Base-by-base conservation (phyloP, 2,329 filamentous ascomycete species). In the Aspergillus glaucus region DNA sequence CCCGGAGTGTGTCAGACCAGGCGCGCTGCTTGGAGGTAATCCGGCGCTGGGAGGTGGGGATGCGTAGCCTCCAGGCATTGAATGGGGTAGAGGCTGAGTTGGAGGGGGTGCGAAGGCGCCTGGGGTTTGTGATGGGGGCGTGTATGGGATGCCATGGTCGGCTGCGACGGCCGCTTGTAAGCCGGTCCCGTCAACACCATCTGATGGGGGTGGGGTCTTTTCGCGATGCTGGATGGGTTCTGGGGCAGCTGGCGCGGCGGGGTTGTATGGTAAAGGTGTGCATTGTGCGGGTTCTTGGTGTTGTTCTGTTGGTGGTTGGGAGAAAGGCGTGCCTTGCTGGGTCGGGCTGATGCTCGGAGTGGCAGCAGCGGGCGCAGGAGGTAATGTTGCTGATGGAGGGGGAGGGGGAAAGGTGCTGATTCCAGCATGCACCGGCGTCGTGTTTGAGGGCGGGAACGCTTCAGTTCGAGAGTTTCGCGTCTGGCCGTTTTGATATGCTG, bases 191-290 rank as follows among this genome's bases (percentile, higher is more conserved):
- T 63, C 66, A 14, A 66, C 73, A 34, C 73, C 79, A 62, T 84
- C 81, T 22, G 71, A 67, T 10, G 82, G 82, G 6, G 82, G 82
- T 2, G 82, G 82, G 3, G 82, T 85, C 68, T 84, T 83, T 63
- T 85, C 81, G n/a, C 82, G 76, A 57, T 82, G 77, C 39, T 77
- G 73, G 46, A 85, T 82, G 2, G 79, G 80, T 59, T 85, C 82
- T 6, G 82, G 82, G 0, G 80, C 81, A n/a, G 80, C 73, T 19
- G 82, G 82, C 4, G 82, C 81, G 8, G 82, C 81, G 14, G 82
- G 82, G 55, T 85, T 85, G 60, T 85, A 85, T n/a, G 79, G 77
- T 52, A 82, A 71, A 3, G 79, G 79, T 2, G 75, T 64, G 50
- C 72, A 76, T 54, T 62, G 66, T 34, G 65, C 60, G 41, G 65